Evolutionary conservation across 1,139 yeast species (phyloP).

Genomic region (Hyphopichia burtonii): DNA sequence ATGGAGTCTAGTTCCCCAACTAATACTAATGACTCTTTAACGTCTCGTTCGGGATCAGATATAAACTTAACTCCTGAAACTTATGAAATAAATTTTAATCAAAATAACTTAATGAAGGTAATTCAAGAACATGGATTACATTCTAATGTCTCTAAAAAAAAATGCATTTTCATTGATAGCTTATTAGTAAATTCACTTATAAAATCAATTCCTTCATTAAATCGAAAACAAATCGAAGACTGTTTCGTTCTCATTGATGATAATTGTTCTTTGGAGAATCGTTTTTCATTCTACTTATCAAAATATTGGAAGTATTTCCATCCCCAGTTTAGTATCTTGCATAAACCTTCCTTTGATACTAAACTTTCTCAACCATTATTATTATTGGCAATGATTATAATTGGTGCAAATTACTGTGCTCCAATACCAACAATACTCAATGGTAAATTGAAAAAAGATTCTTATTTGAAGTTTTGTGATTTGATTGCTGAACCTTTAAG

Average conservation of each 20-base stretch:
- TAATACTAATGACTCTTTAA: slow-evolving; percentile 32
- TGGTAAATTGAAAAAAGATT: slow-evolving; percentile 18
- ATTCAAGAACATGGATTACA: slow-evolving; percentile 16
- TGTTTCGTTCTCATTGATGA: slow-evolving; percentile 19
- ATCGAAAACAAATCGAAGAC: slow-evolving; percentile 18
- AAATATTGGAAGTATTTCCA: slow-evolving; percentile 61
- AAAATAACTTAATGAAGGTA: slow-evolving; percentile 10
- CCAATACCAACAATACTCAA: slow-evolving; percentile 2
- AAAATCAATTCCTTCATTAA: slow-evolving; percentile 14
- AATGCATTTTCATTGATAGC: slow-evolving; percentile 29
- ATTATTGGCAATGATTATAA: slow-evolving; percentile 53
- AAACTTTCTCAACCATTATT: slow-evolving; percentile 51
- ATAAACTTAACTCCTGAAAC: slow-evolving; percentile 7
- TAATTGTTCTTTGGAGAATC: slow-evolving; percentile 23
- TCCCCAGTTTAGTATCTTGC: slow-evolving; percentile 61
- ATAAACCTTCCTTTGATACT: slow-evolving; percentile 62
- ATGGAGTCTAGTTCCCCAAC: slow-evolving; percentile 37
- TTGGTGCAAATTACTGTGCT: slow-evolving; percentile 45
- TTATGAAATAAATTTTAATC: slow-evolving; percentile 8
- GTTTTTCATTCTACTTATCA: slow-evolving; percentile 26
- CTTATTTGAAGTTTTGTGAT: slow-evolving; percentile 26
- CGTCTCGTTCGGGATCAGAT: slow-evolving; percentile 12
- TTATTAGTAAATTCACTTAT: slow-evolving; percentile 17
- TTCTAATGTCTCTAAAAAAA: slow-evolving; percentile 24
- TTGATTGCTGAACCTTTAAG: slow-evolving; percentile 62